phyloP scores from a whole-genome alignment of 176 grass and related monocot species.

The Musa troglodytarum region DNA sequence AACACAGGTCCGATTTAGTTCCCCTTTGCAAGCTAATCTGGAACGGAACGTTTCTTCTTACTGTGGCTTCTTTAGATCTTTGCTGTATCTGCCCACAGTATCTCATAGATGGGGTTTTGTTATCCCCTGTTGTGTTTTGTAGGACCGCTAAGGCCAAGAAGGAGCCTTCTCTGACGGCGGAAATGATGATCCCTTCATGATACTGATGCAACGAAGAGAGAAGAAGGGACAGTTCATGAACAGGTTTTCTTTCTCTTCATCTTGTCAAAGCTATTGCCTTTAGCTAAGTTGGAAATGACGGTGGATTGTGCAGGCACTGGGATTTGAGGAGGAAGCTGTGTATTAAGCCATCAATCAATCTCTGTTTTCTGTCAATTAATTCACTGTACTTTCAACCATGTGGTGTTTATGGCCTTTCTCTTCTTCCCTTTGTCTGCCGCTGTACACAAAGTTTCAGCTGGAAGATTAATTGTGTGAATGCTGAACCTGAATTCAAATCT shows the following conservation, averaged over 20 bases:
- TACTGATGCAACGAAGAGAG: no score
- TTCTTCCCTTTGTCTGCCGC: not conserved
- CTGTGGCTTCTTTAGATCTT: no score
- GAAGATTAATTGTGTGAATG: not conserved
- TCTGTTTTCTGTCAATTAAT: not conserved
- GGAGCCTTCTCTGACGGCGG: not conserved
- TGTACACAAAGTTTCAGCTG: not conserved
- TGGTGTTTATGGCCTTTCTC: not conserved
- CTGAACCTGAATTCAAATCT: no score
- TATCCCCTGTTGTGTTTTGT: not conserved
- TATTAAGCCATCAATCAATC: no score
- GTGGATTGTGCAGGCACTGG: not conserved
- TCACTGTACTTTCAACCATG: slow-evolving; percentile 5
- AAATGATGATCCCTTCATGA: not conserved
- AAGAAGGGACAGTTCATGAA: no score
- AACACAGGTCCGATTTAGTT: not conserved
- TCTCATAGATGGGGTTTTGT: no score
- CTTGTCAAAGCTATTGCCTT: not conserved
- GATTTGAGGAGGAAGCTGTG: not conserved
- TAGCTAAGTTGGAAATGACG: not conserved
- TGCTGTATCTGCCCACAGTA: no score
- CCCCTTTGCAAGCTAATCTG: no score
- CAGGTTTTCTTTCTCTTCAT: not conserved
- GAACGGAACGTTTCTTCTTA: no score
- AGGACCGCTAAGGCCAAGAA: not conserved